Conservation (phyloP, 108 stramenopile species). For the Asterionellopsis glacialis region DNA sequence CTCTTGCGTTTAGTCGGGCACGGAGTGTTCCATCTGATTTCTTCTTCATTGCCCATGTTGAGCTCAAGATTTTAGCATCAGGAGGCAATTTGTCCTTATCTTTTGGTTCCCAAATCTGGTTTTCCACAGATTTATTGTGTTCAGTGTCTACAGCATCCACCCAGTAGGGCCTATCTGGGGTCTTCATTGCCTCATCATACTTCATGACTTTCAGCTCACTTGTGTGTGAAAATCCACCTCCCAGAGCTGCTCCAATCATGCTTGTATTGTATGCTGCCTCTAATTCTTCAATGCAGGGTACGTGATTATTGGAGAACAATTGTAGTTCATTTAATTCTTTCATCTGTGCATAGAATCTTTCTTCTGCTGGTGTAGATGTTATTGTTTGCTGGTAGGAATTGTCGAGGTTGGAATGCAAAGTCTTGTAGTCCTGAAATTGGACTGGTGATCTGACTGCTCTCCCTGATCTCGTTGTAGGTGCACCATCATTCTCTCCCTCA, state of each 20-base stretch:
- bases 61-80: slow-evolving; percentile 22
- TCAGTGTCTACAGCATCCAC: slow-evolving; percentile 27
- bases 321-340: slow-evolving; percentile 1
- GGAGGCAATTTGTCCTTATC: slow-evolving; percentile 11
- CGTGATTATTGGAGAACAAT: background rate
- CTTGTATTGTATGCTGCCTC: background rate
- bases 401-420: background rate
- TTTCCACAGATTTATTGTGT: slow-evolving; percentile 22
- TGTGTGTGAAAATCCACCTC: slow-evolving; percentile 33
- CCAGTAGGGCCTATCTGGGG: slow-evolving; percentile 25
- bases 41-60: slow-evolving; percentile 48
- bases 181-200: slow-evolving; percentile 30
- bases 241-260: slow-evolving; percentile 27
- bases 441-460: background rate
- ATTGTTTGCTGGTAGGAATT: background rate
- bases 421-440: background rate
- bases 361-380: background rate
- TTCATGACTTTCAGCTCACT: slow-evolving; percentile 36
- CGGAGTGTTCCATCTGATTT: slow-evolving; percentile 32
- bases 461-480: background rate
- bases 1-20: slow-evolving; percentile 29
- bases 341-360: background rate
- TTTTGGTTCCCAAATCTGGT: slow-evolving; percentile 15
- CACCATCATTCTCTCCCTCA: too few relatives aligned
- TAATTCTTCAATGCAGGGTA: slow-evolving; percentile 7